Percentiles rank a stretch among this genome's conserved stretches.
Conservation (phyloP, 768 basidiomycete genomes). For the Kwoniella sp. region DNA sequence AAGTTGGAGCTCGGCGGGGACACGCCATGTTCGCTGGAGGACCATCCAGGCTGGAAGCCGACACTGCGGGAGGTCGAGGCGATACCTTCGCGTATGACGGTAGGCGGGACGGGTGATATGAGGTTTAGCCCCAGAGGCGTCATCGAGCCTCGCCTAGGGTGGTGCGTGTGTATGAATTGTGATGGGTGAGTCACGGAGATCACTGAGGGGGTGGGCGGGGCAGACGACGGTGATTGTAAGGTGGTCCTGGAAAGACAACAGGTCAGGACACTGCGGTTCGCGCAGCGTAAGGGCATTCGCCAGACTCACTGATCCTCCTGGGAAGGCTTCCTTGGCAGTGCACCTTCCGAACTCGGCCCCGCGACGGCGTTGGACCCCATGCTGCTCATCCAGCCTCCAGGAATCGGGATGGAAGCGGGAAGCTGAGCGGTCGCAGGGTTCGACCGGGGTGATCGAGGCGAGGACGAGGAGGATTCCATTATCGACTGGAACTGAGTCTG, state of each 20-base stretch:
- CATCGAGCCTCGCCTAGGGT: conserved; percentile 45
- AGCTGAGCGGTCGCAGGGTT: too few species aligned
- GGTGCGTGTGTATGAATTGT: conserved; percentile 49
- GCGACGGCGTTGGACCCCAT: conserved; percentile 24
- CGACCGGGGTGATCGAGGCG: background rate
- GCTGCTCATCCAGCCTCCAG: conserved; percentile 1
- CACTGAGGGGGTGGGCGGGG: conserved; percentile 38
- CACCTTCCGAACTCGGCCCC: conserved; percentile 34
- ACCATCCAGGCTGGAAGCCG: conserved; percentile 9
- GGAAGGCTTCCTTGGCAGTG: conserved; percentile 16
- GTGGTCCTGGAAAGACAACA: background rate
- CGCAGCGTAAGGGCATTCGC: background rate
- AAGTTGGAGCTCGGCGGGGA: background rate
- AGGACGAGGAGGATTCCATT: too few species aligned
- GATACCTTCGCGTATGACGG: background rate
- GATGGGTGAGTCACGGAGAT: conserved; percentile 41
- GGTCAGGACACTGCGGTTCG: background rate
- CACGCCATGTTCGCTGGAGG: background rate
- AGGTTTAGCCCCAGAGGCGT: conserved; percentile 46
- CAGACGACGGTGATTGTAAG: conserved; percentile 37
- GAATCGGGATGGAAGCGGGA: conserved; percentile 15
- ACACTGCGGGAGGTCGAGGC: conserved; percentile 3
- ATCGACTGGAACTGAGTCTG: too few species aligned
- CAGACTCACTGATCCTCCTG: background rate
- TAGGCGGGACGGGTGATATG: conserved; percentile 44